These are phyloP conservation scores for Sabuloglossum arenarium DNA, from an alignment of 495 filamentous ascomycete species.

Conservation along the genomic window DNA sequence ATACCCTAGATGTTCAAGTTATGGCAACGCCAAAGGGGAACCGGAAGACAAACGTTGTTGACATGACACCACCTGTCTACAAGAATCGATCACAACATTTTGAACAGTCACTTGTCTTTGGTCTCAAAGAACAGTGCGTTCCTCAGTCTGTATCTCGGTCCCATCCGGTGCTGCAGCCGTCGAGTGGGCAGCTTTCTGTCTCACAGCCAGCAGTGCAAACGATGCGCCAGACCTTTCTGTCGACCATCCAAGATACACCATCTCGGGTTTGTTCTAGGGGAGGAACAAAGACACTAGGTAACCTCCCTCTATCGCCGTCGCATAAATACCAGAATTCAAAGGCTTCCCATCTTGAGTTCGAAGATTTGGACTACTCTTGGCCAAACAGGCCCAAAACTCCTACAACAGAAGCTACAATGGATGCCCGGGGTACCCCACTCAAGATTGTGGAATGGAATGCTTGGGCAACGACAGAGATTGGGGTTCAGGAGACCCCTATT, in stretches of 20 bases:
- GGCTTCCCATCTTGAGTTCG: not conserved
- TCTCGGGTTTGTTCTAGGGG: conserved; percentile 23
- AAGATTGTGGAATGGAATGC: not conserved
- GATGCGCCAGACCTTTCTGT: not conserved
- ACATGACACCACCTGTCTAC: not conserved
- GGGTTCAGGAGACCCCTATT: conserved; percentile 2
- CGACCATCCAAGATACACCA: conserved; percentile 29
- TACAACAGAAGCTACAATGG: not conserved
- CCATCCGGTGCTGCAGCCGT: not conserved
- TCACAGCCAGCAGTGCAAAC: conserved; percentile 1
- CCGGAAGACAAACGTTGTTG: conserved; percentile 16
- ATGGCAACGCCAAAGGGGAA: conserved; percentile 54
- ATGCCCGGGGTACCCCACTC: not conserved
- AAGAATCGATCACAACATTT: not conserved
- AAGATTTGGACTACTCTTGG: not conserved
- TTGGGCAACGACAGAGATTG: not conserved
- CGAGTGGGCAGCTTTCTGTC: conserved; percentile 2
- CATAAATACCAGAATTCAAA: not conserved
- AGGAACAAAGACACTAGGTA: not conserved
- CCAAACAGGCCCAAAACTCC: not conserved
- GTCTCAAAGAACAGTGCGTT: not conserved
- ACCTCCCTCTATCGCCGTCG: not conserved
- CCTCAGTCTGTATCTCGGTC: not conserved
- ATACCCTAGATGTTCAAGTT: conserved; percentile 42
- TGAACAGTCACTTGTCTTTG: not conserved